Evolutionary conservation across 2,329 filamentous ascomycete genomes (phyloP).

Genomic region (Ascochyta lentis): DNA sequence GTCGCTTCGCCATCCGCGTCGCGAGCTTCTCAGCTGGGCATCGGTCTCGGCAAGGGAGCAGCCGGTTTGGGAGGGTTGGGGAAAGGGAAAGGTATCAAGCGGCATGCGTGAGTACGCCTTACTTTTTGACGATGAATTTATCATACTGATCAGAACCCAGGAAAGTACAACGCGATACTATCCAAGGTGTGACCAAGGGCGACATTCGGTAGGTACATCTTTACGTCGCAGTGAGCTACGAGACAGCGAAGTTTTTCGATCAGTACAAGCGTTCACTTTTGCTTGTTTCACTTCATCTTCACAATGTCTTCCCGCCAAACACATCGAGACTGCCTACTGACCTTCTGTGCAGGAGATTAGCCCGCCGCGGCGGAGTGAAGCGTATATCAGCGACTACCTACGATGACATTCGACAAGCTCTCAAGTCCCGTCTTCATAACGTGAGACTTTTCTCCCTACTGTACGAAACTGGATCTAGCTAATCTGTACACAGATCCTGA

Average conservation of each 20-base stretch:
- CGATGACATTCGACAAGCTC: constrained; percentile 60
- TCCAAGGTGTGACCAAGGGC: constrained; percentile 41
- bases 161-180: constrained; percentile 42
- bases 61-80: constrained; percentile 29
- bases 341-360: constrained; percentile 62
- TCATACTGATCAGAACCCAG: constrained; percentile 24
- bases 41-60: constrained; percentile 30
- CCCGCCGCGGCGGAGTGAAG: constrained; percentile 78
- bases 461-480: neutral
- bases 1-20: constrained; percentile 5
- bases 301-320: neutral
- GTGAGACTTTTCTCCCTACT: constrained; percentile 21
- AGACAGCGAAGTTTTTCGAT: neutral
- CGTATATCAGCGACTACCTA: constrained; percentile 72
- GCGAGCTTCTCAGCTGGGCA: constrained; percentile 19
- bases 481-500: constrained; percentile 28
- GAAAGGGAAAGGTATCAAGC: constrained; percentile 25
- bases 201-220: constrained; percentile 40
- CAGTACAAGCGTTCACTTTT: neutral
- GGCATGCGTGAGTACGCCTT: constrained; percentile 33
- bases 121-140: neutral
- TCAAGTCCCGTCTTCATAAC: constrained; percentile 58
- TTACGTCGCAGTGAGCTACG: neutral
- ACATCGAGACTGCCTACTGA: constrained; percentile 12
- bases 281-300: neutral